A percentile compares a stretch with the other conserved stretches of the same genome.
Conservation (phyloP, 805 yeast species). For the Pichia gijzeniarum region DNA sequence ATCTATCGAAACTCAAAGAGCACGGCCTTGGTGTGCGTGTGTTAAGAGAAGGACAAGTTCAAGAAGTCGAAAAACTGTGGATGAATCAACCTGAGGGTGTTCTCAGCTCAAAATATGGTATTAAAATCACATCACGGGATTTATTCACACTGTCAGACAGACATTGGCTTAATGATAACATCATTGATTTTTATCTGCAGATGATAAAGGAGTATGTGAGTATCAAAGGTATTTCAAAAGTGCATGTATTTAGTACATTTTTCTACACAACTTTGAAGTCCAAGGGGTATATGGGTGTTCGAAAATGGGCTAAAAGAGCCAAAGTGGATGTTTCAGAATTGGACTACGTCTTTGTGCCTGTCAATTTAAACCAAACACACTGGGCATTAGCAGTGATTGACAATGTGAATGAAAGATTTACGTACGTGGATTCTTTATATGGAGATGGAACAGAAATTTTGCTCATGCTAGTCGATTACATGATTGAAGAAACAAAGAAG, state of each 20-base stretch:
- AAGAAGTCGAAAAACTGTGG: constrained; percentile 33
- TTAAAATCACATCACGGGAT: constrained; percentile 64
- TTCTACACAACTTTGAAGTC: constrained; percentile 67
- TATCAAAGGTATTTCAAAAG: constrained; percentile 26
- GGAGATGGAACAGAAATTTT: constrained; percentile 41
- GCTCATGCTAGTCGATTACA: constrained; percentile 48
- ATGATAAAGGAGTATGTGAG: constrained; percentile 36
- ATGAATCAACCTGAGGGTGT: constrained; percentile 20
- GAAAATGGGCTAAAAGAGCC: constrained; percentile 77
- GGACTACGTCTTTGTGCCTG: constrained; percentile 71
- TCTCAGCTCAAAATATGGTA: constrained; percentile 34
- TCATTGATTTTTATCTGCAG: constrained; percentile 75
- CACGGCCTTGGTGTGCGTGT: constrained; percentile 27
- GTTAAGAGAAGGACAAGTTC: constrained; percentile 28
- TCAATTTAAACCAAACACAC: constrained; percentile 77
- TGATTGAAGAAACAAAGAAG: constrained; percentile 60
- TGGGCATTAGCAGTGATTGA: constrained; percentile 89
- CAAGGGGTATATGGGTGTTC: constrained; percentile 77
- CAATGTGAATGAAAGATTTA: constrained; percentile 48
- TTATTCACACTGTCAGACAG: constrained; percentile 62
- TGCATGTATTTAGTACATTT: constrained; percentile 81
- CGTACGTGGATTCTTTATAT: constrained; percentile 75
- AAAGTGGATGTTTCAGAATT: constrained; percentile 58
- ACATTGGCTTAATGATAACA: constrained; percentile 84
- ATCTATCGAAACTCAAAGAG: constrained; percentile 32